These are phyloP conservation scores for Agrostemma githago DNA, from an alignment of 148 eudicot genomes.

Conservation along the genomic window DNA sequence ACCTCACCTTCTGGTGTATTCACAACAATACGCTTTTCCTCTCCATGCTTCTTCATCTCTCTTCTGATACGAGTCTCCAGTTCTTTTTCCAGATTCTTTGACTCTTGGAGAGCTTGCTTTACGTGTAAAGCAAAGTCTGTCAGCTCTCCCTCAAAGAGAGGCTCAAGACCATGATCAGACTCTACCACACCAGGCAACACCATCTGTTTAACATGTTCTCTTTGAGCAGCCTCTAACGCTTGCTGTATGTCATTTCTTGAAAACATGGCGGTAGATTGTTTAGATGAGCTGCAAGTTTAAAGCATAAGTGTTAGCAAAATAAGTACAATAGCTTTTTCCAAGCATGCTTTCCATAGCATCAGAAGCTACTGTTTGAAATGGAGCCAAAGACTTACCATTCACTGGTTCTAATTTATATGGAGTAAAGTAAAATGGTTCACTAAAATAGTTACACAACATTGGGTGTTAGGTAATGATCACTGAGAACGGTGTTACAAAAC, in stretches of 20 bases:
- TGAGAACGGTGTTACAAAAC: background rate
- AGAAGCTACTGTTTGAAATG: background rate
- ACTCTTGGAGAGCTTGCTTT: conserved; percentile 48
- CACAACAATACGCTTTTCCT: conserved; percentile 53
- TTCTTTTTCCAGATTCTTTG: conserved; percentile 58
- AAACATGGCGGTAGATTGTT: conserved; percentile 37
- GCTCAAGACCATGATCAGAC: conserved; percentile 41
- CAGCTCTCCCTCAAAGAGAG: conserved; percentile 45
- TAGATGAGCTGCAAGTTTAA: conserved; percentile 43
- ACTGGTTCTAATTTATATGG: background rate
- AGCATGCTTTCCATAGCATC: background rate
- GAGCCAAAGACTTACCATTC: background rate
- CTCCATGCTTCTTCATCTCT: conserved; percentile 62
- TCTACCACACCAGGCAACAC: conserved; percentile 58
- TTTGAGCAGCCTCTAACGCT: conserved; percentile 68
- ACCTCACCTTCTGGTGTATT: conserved; percentile 69
- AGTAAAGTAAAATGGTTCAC: background rate
- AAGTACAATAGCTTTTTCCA: background rate
- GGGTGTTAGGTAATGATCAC: background rate
- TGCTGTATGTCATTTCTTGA: conserved; percentile 55
- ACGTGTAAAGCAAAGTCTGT: conserved; percentile 47
- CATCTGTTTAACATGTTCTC: conserved; percentile 55
- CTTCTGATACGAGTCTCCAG: conserved; percentile 56
- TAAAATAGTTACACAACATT: background rate
- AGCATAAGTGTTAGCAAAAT: conserved; percentile 3